Evolutionary conservation across 345 rosid genomes (phyloP).

Genomic region (Conringia planisiliqua): DNA sequence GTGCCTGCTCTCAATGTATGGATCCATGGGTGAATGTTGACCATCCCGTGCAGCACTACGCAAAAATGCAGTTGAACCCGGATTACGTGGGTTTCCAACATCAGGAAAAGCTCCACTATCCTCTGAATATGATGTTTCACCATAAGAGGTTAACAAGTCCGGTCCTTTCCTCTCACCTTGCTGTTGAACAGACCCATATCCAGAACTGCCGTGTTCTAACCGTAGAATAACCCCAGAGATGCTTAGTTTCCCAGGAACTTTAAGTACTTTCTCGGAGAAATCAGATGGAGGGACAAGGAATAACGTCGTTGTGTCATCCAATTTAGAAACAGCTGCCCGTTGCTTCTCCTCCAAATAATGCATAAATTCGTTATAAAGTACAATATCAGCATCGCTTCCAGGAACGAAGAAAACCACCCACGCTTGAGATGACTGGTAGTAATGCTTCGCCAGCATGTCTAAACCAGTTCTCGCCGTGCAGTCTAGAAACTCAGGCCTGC

Average conservation of each 20-base stretch:
- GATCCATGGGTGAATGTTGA: constrained; percentile 35
- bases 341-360: constrained; percentile 89
- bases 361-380: constrained; percentile 82
- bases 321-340: constrained; percentile 92
- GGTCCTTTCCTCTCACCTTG: constrained; percentile 47
- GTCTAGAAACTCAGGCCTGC: constrained; percentile 90
- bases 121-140: constrained; percentile 41
- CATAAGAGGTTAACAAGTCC: constrained; percentile 32
- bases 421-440: constrained; percentile 84
- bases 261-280: constrained; percentile 85
- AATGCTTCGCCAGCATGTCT: constrained; percentile 94
- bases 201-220: constrained; percentile 53
- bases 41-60: constrained; percentile 33
- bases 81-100: constrained; percentile 29
- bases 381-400: constrained; percentile 83
- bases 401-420: constrained; percentile 98
- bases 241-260: constrained; percentile 90
- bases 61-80: constrained; percentile 35
- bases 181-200: constrained; percentile 40
- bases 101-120: constrained; percentile 20
- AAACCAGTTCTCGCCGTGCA: constrained; percentile 96
- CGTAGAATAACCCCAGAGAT: constrained; percentile 90
- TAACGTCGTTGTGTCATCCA: constrained; percentile 83
- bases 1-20: constrained; percentile 40
- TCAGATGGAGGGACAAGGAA: constrained; percentile 97